These are phyloP conservation scores for Leptodontidium sp. DNA, from an alignment of 2,329 filamentous ascomycete species.

Conservation along the genomic window DNA sequence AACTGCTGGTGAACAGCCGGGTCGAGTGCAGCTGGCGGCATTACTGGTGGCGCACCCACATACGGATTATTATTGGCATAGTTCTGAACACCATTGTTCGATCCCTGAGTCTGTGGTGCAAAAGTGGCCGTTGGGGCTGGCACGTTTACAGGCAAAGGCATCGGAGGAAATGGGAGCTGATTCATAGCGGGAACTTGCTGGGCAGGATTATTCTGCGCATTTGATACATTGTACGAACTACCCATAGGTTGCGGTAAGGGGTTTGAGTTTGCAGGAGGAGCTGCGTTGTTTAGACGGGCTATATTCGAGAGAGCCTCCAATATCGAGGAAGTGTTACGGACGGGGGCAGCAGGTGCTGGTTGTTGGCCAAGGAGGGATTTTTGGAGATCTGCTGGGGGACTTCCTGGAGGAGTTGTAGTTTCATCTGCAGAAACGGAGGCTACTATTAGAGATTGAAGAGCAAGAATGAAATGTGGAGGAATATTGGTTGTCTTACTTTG, in stretches of 20 bases:
- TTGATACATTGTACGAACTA: slow-evolving; percentile 55
- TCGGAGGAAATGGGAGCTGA: slow-evolving; percentile 48
- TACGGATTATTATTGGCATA: slow-evolving; percentile 50
- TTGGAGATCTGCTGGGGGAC: slow-evolving; percentile 51
- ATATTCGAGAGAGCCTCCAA: slow-evolving; percentile 83
- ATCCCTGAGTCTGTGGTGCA: slow-evolving; percentile 41
- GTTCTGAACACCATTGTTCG: slow-evolving; percentile 51
- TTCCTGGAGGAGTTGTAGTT: slow-evolving; percentile 77
- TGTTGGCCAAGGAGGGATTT: slow-evolving; percentile 49
- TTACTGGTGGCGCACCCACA: slow-evolving; percentile 49
- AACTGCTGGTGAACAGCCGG: slow-evolving; percentile 72
- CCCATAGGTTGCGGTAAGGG: slow-evolving; percentile 44
- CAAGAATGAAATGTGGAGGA: slow-evolving; percentile 35
- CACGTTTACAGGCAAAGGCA: slow-evolving; percentile 67
- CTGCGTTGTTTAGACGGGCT: slow-evolving; percentile 73
- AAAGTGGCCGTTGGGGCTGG: slow-evolving; percentile 48
- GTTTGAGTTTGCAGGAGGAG: slow-evolving; percentile 45
- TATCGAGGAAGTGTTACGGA: slow-evolving; percentile 70
- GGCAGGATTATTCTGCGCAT: slow-evolving; percentile 52
- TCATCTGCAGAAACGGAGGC: slow-evolving; percentile 57
- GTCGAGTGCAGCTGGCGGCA: slow-evolving; percentile 53
- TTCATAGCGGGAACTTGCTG: slow-evolving; percentile 44
- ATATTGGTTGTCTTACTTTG: slow-evolving; percentile 66
- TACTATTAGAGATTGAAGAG: slow-evolving; percentile 49
- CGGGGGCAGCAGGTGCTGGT: slow-evolving; percentile 49